Conservation (phyloP, 2,329 filamentous ascomycete genomes). For the Colletotrichum somersetense region DNA sequence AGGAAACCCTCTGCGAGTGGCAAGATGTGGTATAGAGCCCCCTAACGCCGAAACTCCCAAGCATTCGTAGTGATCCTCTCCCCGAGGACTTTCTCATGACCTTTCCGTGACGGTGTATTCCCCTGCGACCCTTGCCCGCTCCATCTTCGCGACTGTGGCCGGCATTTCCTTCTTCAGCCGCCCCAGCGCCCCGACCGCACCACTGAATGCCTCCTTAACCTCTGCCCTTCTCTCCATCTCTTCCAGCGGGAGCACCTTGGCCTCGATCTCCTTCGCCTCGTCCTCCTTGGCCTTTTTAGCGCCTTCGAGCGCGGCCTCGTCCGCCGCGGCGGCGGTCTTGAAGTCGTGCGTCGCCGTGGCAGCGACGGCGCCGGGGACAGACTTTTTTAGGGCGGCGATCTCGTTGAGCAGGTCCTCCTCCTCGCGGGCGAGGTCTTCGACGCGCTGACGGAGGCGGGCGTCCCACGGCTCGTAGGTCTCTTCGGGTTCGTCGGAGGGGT, state of each 20-base stretch:
- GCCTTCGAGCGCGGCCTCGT: slow-evolving; percentile 56
- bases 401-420: slow-evolving; percentile 75
- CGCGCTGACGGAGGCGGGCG: slow-evolving; percentile 67
- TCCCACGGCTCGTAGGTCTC: slow-evolving; percentile 72
- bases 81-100: slow-evolving; percentile 19
- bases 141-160: slow-evolving; percentile 73
- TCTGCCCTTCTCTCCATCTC: slow-evolving; percentile 59
- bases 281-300: slow-evolving; percentile 41
- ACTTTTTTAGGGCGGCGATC: slow-evolving; percentile 70
- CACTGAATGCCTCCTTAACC: slow-evolving; percentile 61
- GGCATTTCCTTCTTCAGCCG: slow-evolving; percentile 71
- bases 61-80: background rate
- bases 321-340: slow-evolving; percentile 57
- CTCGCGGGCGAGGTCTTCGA: slow-evolving; percentile 71
- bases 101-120: slow-evolving; percentile 66
- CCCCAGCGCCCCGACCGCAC: slow-evolving; percentile 64
- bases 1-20: background rate
- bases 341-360: slow-evolving; percentile 58
- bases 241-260: slow-evolving; percentile 48
- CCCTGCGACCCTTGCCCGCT: slow-evolving; percentile 71
- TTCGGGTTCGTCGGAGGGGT: slow-evolving; percentile 48
- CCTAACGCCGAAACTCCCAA: slow-evolving; percentile 26
- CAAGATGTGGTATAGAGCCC: slow-evolving; percentile 22
- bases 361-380: slow-evolving; percentile 62
- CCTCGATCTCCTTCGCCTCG: slow-evolving; percentile 43